These are phyloP conservation scores for Aspergillus sp. DNA, from an alignment of 2,329 filamentous ascomycete species.

Conservation along the genomic window DNA sequence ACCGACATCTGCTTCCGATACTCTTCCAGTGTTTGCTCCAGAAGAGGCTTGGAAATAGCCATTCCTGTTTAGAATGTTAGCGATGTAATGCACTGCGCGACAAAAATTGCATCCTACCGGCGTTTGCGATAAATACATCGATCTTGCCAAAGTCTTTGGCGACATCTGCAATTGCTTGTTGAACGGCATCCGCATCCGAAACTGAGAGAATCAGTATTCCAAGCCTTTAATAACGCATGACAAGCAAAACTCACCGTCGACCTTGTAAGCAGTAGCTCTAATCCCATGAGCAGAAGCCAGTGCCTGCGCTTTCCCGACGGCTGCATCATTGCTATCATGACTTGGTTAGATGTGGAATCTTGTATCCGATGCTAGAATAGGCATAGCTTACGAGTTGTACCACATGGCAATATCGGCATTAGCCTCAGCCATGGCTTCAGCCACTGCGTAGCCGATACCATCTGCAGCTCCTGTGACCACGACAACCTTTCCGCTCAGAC, in stretches of 20 bases:
- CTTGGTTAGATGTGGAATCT: not conserved
- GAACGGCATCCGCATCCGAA: slow-evolving; percentile 42
- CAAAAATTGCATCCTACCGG: slow-evolving; percentile 27
- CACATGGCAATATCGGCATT: slow-evolving; percentile 45
- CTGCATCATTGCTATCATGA: slow-evolving; percentile 32
- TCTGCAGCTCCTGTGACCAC: slow-evolving; percentile 51
- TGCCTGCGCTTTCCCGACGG: slow-evolving; percentile 38
- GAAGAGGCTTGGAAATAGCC: slow-evolving; percentile 56
- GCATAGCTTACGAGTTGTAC: slow-evolving; percentile 39
- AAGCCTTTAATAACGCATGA: not conserved
- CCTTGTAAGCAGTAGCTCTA: slow-evolving; percentile 47
- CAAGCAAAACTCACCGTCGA: slow-evolving; percentile 34
- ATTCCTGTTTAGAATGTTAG: slow-evolving; percentile 38
- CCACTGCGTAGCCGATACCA: slow-evolving; percentile 49
- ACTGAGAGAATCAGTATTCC: slow-evolving; percentile 30
- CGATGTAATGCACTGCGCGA: not conserved
- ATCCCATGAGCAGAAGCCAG: slow-evolving; percentile 39
- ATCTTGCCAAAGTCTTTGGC: slow-evolving; percentile 46
- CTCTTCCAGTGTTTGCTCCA: slow-evolving; percentile 56
- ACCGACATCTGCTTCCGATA: slow-evolving; percentile 57
- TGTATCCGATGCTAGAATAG: not conserved
- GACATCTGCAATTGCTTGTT: slow-evolving; percentile 36
- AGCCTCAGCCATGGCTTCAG: slow-evolving; percentile 51
- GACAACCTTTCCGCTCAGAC: slow-evolving; percentile 42
- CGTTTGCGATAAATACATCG: slow-evolving; percentile 49